These are phyloP conservation scores for Boletus rubescentipes DNA, from an alignment of 768 basidiomycete genomes.

Conservation along the genomic window DNA sequence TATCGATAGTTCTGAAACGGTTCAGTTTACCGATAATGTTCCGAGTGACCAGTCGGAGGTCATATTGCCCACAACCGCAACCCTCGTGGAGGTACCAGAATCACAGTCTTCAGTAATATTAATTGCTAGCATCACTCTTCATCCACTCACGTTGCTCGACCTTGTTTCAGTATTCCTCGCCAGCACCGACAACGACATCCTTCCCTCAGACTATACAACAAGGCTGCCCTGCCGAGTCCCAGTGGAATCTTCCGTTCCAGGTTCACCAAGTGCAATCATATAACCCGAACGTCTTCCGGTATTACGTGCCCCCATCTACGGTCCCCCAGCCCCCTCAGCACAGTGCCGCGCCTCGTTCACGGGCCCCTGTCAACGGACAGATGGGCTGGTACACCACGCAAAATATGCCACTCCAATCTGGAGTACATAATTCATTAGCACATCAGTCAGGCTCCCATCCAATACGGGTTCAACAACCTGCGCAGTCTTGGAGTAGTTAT, in stretches of 20 bases:
- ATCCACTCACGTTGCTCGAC: constrained; percentile 4
- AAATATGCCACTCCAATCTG: constrained; percentile 6
- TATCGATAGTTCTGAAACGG: constrained; percentile 11
- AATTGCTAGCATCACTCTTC: not conserved
- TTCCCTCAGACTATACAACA: constrained; percentile 13
- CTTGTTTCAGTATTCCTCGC: constrained; percentile 13
- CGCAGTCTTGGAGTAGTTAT: constrained; percentile 12
- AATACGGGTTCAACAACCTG: constrained; percentile 5
- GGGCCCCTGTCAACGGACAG: constrained; percentile 4
- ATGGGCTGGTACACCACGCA: constrained; percentile 13
- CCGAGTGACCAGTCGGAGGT: constrained; percentile 16
- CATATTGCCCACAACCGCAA: constrained; percentile 34
- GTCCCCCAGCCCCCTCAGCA: not conserved
- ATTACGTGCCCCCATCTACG: constrained; percentile 3
- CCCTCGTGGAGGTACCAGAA: constrained; percentile 34
- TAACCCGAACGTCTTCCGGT: not conserved
- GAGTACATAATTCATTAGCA: not conserved
- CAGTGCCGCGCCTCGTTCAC: not conserved
- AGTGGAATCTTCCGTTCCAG: not conserved
- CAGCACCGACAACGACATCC: not conserved
- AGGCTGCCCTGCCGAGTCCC: not conserved
- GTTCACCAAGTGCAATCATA: constrained; percentile 3
- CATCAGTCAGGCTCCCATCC: constrained; percentile 5
- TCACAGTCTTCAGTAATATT: constrained; percentile 15
- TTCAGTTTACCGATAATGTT: constrained; percentile 14